Evolutionary conservation across 208 protist genomes (phyloP).

Genomic region (Porcisia deanei): DNA sequence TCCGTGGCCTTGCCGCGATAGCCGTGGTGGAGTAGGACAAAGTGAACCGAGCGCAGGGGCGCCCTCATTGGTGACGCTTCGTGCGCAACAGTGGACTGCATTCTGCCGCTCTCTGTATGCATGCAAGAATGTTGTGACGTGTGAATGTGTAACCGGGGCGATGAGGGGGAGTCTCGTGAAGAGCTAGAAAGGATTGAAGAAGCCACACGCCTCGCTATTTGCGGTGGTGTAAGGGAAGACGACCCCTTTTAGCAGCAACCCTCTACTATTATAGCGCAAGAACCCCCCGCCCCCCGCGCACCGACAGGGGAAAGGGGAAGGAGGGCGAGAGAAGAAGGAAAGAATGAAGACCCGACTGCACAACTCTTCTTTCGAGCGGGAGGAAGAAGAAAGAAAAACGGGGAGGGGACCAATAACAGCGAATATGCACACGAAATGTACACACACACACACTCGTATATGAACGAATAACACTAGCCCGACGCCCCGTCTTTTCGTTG

Average conservation of each 20-base stretch:
- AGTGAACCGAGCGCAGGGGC: conserved; percentile 9
- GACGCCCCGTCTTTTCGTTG: background rate
- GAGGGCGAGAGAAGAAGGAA: too few species aligned
- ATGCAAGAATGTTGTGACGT: background rate
- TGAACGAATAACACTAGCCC: background rate
- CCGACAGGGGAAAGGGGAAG: too few species aligned
- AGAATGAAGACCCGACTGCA: conserved; percentile 12
- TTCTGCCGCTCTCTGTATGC: background rate
- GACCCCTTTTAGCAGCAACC: too few species aligned
- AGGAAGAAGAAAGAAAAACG: background rate
- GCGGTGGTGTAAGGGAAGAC: too few species aligned
- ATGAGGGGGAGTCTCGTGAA: too few species aligned
- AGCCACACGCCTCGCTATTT: too few species aligned
- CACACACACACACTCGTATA: background rate
- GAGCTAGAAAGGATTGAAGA: too few species aligned
- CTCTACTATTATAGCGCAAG: too few species aligned
- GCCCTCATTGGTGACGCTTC: background rate
- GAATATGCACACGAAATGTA: background rate
- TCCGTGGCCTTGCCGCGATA: conserved; percentile 49
- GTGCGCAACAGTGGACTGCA: background rate
- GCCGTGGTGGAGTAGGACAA: conserved; percentile 72
- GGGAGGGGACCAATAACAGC: background rate
- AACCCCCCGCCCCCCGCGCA: too few species aligned
- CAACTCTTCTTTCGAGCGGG: too few species aligned
- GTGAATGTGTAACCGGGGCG: background rate